Evolutionary conservation across 2,329 filamentous ascomycete species (phyloP), one percentile per base, ranked within the genome.

Genomic region (Colletotrichum abscissum): DNA sequence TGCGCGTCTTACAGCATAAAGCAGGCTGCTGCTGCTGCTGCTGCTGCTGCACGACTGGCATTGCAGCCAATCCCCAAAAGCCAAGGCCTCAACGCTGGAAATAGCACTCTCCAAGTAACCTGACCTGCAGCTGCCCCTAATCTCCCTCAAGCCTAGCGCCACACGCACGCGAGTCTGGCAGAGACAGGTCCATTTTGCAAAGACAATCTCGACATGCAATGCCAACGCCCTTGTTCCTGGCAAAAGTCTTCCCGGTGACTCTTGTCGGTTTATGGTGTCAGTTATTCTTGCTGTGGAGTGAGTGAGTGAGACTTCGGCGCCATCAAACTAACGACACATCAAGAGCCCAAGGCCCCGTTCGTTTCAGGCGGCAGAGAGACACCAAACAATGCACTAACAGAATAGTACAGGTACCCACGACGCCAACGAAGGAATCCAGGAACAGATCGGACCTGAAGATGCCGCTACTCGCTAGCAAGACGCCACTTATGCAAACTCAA

Each of bases 101-200:
- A 73, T 70, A 66, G 67, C 60, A 66, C 30, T 38, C 14, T 26
- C 22, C 24, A 46, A n/a, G 33, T 35, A 16, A 54, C 67, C 67
- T 70, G 54, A 26, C 71, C 67, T 71, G 60, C 71, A 58, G 71
- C 42, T 24, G 6, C 69, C 55, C 49, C 60, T 72, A 58, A 33
- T 55, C 69, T 38, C 12, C 28, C 54, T 33, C 58, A n/a, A 46
- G 33, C 22, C 22, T 35, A 35, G 55, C 54, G 42, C 24, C 19
- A 28, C 1, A 22, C 16, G 12, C 19, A 8, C 12, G 30, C 30
- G n/a, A 22, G 16, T n/a, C 49, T 19, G 16, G 33, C 63, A 63
- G 46, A 63, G 62, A 63, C 60, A 63, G 11, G 6, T 26, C 14
- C 57, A 26, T 14, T 6, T 19, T 3, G 38, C 38, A 30, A 26